These are phyloP conservation scores for Neurospora sp. DNA, from an alignment of 495 filamentous ascomycete genomes.

Conservation along the genomic window DNA sequence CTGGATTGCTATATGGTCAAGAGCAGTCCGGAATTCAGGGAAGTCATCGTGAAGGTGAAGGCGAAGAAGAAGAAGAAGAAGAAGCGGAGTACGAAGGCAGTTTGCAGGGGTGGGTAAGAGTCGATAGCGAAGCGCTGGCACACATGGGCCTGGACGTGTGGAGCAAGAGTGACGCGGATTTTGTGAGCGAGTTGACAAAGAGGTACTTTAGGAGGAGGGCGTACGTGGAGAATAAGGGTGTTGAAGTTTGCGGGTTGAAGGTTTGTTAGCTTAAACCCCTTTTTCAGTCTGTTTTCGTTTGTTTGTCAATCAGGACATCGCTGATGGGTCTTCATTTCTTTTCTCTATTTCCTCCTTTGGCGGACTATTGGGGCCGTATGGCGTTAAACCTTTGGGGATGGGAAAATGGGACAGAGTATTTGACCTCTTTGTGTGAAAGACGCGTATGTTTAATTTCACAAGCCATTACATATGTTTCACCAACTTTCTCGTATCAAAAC, in stretches of 20 bases:
- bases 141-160: constrained; percentile 81
- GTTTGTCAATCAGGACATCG: neutral
- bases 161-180: constrained; percentile 67
- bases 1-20: constrained; percentile 10
- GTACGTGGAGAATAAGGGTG: constrained; percentile 56
- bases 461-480: neutral
- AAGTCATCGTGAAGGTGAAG: neutral
- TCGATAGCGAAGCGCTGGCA: constrained; percentile 61
- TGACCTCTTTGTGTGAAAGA: neutral
- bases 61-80: constrained; percentile 18
- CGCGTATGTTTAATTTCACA: neutral
- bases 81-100: constrained; percentile 15
- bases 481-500: neutral
- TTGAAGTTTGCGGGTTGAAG: constrained; percentile 73
- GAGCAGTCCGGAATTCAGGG: neutral
- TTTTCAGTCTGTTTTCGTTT: neutral
- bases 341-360: neutral
- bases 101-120: constrained; percentile 35
- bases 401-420: neutral
- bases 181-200: constrained; percentile 55
- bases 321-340: neutral
- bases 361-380: neutral
- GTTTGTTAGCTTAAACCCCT: constrained; percentile 44
- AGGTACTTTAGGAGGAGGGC: constrained; percentile 66
- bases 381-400: neutral